Conservation (phyloP, 805 yeast species). For the Cyberlindnera americana region DNA sequence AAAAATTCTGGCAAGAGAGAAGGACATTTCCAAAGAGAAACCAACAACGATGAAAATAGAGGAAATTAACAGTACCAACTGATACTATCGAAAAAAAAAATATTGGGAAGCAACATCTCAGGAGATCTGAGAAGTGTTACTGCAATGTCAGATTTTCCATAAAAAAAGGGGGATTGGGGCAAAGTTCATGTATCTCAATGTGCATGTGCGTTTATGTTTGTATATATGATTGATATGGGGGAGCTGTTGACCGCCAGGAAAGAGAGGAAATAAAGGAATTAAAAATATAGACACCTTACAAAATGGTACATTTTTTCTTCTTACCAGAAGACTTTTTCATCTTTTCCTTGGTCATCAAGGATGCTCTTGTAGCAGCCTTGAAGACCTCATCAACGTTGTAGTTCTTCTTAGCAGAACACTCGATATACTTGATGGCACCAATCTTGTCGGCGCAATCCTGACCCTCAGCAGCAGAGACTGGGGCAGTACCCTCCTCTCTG, state of each 20-base stretch:
- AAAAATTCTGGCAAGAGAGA: too few species aligned
- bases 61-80: too few species aligned
- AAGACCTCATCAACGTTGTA: conserved; percentile 92
- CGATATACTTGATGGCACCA: conserved; percentile 82
- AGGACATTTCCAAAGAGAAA: too few species aligned
- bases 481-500: conserved; percentile 70
- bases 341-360: conserved; percentile 52
- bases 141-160: too few species aligned
- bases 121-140: too few species aligned
- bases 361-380: conserved; percentile 90
- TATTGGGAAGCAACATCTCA: too few species aligned
- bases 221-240: not conserved
- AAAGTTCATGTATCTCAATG: too few species aligned
- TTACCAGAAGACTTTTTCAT: conserved; percentile 46
- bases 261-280: not conserved
- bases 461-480: conserved; percentile 80
- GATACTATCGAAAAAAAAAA: too few species aligned
- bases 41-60: too few species aligned
- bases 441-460: conserved; percentile 84
- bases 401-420: conserved; percentile 90
- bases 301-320: conserved; percentile 56
- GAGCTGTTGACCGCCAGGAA: too few species aligned
- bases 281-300: conserved; percentile 36
- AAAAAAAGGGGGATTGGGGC: too few species aligned
- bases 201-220: not conserved